Evolutionary conservation across 176 grass and related monocot species (phyloP).

Genomic region (Oryza australiensis): DNA sequence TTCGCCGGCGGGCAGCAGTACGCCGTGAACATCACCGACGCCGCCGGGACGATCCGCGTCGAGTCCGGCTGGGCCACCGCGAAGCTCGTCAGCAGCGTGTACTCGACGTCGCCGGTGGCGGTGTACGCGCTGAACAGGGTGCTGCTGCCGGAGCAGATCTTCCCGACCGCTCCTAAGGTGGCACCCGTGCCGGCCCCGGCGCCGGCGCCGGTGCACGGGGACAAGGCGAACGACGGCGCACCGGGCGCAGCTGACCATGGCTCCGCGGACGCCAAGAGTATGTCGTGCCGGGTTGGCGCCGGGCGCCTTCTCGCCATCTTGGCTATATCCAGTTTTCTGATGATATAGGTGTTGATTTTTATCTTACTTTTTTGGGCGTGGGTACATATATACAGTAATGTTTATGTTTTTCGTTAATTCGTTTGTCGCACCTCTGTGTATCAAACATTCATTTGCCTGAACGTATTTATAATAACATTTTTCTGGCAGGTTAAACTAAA

Average conservation of each 20-base stretch:
- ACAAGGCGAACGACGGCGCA: neutral
- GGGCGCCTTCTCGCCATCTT: neutral
- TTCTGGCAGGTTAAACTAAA: neutral
- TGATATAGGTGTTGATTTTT: neutral
- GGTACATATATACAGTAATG: no score
- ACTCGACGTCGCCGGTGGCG: slow-evolving; percentile 34
- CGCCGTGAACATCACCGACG: slow-evolving; percentile 46
- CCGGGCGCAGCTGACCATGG: neutral
- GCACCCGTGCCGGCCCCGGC: slow-evolving; percentile 22
- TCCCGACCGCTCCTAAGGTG: slow-evolving; percentile 43
- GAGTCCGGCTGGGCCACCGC: slow-evolving; percentile 36
- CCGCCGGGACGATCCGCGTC: slow-evolving; percentile 32
- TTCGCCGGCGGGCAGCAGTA: slow-evolving; percentile 33
- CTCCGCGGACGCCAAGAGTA: slow-evolving; percentile 8
- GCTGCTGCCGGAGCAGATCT: slow-evolving; percentile 43
- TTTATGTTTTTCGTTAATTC: neutral
- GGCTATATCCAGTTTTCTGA: neutral
- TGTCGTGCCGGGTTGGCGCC: neutral
- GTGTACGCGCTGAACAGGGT: slow-evolving; percentile 49
- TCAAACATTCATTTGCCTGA: neutral
- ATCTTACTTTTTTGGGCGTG: neutral
- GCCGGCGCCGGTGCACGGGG: neutral
- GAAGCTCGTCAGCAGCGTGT: slow-evolving; percentile 53
- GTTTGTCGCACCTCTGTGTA: neutral
- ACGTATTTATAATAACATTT: neutral